Evolutionary conservation across 2,329 filamentous ascomycete species (phyloP), one percentile per base, ranked within the genome.

Genomic region (Trichoderma polysporum): DNA sequence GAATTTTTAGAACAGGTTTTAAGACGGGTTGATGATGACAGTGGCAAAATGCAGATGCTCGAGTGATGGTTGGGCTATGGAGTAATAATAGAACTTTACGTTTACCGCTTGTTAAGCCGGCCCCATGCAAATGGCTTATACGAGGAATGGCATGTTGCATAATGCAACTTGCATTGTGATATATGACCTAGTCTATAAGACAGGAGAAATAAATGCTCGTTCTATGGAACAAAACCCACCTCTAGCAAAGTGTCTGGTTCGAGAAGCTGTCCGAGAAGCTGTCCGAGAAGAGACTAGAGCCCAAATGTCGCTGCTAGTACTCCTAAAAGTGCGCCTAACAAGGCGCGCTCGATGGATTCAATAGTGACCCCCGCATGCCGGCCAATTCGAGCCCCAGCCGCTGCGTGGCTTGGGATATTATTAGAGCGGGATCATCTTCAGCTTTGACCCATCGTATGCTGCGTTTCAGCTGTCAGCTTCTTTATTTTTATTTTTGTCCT

Each of bases 351-450:
- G n/a, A 31, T 37, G 31, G 52, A n/a, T 47, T 50, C 19, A 12
- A 45, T 63, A 41, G 39, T 9, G 53, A 27, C 39, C 61, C 50
- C 52, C 62, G 61, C 52, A 27, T 56, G 27, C n/a, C 57, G 22
- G 41, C 58, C 58, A 35, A 61, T 61, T 56, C 41, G 37, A 56
- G 37, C 39, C 53, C 52, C 52, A 66, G 62, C 62, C 53, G 62
- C 52, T 58, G 37, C 56, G 62, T 47, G 62, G 62, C 62, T 65
- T 54, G 39, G 39, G 53, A 19, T 62, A 41, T 39, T 47, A 56
- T 53, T 41, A 54, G 29, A 56, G 61, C 50, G 52, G 50, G n/a
- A 52, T 52, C 49, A 61, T 35, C 57, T 45, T 60, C 58, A 61
- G 58, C 58, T 60, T 6, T 7, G 54, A 17, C 37, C 56, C n/a